Evolutionary conservation across 2,329 filamentous ascomycete genomes (phyloP).

Genomic region (Curvularia eragrostidis): DNA sequence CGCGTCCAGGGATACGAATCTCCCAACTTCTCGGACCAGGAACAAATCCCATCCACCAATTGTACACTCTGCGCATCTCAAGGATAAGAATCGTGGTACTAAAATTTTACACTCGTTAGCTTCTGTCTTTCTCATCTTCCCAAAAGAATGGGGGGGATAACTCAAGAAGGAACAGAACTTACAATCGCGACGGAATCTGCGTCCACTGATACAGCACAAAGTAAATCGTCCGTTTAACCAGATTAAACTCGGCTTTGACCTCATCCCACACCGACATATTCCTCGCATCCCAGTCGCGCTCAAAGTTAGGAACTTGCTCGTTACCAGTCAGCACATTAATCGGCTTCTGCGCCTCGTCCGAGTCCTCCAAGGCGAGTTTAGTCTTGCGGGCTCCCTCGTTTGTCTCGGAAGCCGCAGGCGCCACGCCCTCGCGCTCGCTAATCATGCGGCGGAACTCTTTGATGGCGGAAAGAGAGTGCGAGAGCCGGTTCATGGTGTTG

Average conservation of each 20-base stretch:
- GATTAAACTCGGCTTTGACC: slow-evolving; percentile 67
- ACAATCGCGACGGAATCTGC: slow-evolving; percentile 71
- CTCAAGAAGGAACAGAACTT: slow-evolving; percentile 50
- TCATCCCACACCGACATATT: slow-evolving; percentile 61
- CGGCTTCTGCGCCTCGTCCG: slow-evolving; percentile 25
- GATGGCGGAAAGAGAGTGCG: slow-evolving; percentile 77
- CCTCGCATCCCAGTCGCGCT: slow-evolving; percentile 49
- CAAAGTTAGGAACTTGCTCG: slow-evolving; percentile 53
- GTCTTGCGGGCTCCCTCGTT: slow-evolving; percentile 43
- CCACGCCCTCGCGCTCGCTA: slow-evolving; percentile 48
- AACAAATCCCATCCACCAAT: slow-evolving; percentile 69
- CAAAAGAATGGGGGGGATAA: neutral
- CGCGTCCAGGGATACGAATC: slow-evolving; percentile 46
- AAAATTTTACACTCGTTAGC: slow-evolving; percentile 14
- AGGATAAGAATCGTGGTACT: slow-evolving; percentile 61
- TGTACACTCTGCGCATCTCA: slow-evolving; percentile 64
- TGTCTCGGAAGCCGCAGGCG: slow-evolving; percentile 26
- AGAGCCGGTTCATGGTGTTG: slow-evolving; percentile 90
- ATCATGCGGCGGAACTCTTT: slow-evolving; percentile 70
- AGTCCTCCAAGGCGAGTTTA: slow-evolving; percentile 34
- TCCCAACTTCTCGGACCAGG: slow-evolving; percentile 65
- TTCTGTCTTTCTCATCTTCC: neutral
- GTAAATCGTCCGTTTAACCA: slow-evolving; percentile 68
- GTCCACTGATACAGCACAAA: slow-evolving; percentile 76
- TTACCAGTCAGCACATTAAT: slow-evolving; percentile 31